phyloP scores from a whole-genome alignment of 2,329 filamentous ascomycete species.

The Pyrenochaeta sp. region DNA sequence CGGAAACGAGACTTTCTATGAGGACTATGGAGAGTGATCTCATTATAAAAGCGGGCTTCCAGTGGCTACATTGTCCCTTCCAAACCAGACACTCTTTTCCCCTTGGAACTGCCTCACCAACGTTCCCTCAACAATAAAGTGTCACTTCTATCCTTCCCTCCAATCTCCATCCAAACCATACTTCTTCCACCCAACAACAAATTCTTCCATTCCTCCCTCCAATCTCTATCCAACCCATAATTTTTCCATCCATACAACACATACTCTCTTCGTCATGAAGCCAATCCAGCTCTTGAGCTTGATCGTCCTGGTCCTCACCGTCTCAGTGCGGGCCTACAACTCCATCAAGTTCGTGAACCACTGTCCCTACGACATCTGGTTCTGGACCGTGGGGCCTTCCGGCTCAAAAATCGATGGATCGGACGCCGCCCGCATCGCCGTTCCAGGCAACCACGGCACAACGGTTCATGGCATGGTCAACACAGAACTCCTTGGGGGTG shows the following conservation, averaged over 20 bases:
- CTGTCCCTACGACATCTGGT: slow-evolving; percentile 29
- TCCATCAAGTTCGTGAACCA: slow-evolving; percentile 30
- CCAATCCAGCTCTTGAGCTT: neutral
- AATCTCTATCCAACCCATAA: neutral
- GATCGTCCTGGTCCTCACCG: neutral
- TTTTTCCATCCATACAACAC: too few species aligned
- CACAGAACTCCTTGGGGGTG: slow-evolving; percentile 10
- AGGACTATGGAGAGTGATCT: too few species aligned
- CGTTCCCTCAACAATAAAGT: too few species aligned
- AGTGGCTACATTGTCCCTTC: too few species aligned
- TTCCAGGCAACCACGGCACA: slow-evolving; percentile 13
- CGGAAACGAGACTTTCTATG: too few species aligned
- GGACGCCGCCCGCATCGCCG: slow-evolving; percentile 10
- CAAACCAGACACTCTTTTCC: too few species aligned
- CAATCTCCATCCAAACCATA: too few species aligned
- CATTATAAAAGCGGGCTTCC: too few species aligned
- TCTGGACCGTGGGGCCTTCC: slow-evolving; percentile 25
- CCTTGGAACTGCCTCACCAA: too few species aligned
- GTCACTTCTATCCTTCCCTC: too few species aligned
- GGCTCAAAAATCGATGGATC: slow-evolving; percentile 2
- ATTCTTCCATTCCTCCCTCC: neutral
- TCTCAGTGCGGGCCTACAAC: slow-evolving; percentile 14
- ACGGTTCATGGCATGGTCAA: slow-evolving; percentile 19
- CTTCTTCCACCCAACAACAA: too few species aligned
- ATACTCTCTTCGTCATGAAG: slow-evolving; percentile 4